These are phyloP conservation scores for Claviceps sp. DNA, from an alignment of 2,329 filamentous ascomycete genomes.

Conservation along the genomic window DNA sequence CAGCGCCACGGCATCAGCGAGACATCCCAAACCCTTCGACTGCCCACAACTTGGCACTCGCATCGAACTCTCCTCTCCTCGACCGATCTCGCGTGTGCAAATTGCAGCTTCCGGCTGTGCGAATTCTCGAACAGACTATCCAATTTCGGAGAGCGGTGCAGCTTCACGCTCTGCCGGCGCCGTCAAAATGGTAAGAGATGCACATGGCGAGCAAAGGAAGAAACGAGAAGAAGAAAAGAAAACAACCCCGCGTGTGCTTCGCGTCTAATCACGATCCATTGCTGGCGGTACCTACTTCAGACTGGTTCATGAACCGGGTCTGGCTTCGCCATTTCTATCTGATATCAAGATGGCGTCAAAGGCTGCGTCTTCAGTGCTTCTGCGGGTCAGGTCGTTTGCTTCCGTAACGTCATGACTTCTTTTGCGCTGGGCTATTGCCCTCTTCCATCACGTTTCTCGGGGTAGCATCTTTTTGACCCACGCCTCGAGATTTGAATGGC, in stretches of 20 bases:
- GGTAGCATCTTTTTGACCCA: background rate
- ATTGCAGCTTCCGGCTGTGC: constrained; percentile 1
- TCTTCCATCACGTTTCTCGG: background rate
- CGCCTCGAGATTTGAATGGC: background rate
- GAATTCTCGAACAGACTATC: background rate
- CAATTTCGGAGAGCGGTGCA: constrained; percentile 1
- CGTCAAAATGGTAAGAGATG: constrained; percentile 7
- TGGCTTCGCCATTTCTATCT: background rate
- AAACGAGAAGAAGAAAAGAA: background rate
- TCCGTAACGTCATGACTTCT: background rate
- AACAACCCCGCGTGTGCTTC: background rate
- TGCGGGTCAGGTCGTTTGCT: background rate
- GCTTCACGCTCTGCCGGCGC: constrained; percentile 3
- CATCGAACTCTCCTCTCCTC: background rate
- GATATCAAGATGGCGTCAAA: background rate
- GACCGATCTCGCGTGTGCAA: constrained; percentile 1
- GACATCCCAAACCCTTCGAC: background rate
- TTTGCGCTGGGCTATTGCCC: background rate
- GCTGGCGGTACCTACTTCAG: background rate
- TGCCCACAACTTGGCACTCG: background rate
- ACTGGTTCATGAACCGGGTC: background rate
- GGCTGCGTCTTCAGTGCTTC: background rate
- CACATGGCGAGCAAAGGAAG: background rate
- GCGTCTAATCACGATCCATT: background rate
- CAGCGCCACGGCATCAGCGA: background rate